Conservation (phyloP, 345 rosid genomes). For the Bruguiera gymnorhiza region DNA sequence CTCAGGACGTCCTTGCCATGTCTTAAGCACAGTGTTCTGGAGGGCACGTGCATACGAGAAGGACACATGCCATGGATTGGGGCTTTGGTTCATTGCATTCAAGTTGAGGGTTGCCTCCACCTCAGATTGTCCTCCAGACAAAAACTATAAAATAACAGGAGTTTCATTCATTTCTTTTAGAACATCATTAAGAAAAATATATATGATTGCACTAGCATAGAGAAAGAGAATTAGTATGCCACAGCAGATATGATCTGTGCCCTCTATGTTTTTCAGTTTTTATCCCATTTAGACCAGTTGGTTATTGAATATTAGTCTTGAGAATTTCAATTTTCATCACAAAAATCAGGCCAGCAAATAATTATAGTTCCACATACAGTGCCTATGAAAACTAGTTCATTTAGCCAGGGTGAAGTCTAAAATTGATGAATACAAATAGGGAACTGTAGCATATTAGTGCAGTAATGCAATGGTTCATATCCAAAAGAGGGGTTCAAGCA, state of each 20-base stretch:
- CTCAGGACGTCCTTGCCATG: constrained; percentile 95
- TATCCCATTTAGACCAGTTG: background rate
- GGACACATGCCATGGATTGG: constrained; percentile 99
- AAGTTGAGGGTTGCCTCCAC: constrained; percentile 89
- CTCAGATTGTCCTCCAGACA: constrained; percentile 98
- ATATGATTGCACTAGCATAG: background rate
- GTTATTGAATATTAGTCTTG: background rate
- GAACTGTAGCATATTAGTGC: background rate
- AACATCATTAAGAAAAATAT: too few relatives aligned
- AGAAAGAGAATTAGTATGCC: background rate
- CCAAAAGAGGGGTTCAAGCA: constrained; percentile 5
- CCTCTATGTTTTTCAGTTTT: background rate
- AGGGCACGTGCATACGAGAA: constrained; percentile 97
- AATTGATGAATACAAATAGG: background rate
- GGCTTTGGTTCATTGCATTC: constrained; percentile 93
- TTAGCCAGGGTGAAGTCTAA: background rate
- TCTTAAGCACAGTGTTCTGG: constrained; percentile 87
- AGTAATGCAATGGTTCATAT: background rate
- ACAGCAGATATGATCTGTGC: background rate
- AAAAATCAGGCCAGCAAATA: too few relatives aligned
- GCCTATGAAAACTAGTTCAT: too few relatives aligned
- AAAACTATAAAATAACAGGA: constrained; percentile 49
- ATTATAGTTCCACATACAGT: too few relatives aligned
- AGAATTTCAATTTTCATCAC: too few relatives aligned
- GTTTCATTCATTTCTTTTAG: background rate